Evolutionary conservation across 140 eudicot genomes (phyloP), one percentile per base, ranked within the genome.

Genomic region (Erigeron philadelphicus): DNA sequence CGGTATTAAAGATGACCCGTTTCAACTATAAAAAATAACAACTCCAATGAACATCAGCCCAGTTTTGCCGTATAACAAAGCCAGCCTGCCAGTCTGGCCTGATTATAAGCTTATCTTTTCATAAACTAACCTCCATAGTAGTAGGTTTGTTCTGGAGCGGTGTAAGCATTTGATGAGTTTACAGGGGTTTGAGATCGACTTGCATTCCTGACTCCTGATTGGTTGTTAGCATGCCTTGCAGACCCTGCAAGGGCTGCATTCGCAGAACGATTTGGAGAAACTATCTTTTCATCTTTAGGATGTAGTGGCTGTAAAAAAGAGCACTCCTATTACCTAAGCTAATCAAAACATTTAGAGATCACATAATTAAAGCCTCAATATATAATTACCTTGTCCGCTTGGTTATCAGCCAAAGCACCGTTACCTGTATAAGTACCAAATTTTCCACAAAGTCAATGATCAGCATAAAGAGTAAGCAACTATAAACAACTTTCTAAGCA

Each of bases 271-370:
- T 82, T 86, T 35, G 83, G 76, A 68, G 90, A 66, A 73, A 74
- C 84, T 67, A 88, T 78, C 90, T 81, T 86, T 80, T 86, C 98
- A 74, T 81, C 84, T 70, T 93, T 93, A 23, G 95, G 90, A 38
- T 86, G 67, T 65, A 70, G 70, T 42, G 88, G 84, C 95, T 88
- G 91, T 67, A 70, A 63, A 54, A 70, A 44, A 52, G 35, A 68
- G 40, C 16, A 69, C 55, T 43, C 52, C 55, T 9, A 60, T 72
- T n/a, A 60, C 23, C 76, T 57, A 16, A 53, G 59, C 59, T 53
- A 53, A 7, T 16, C 59, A n/a, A 53, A 16, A 53, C 59, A 53
- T 16, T 53, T 15, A 19, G 18, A 53, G 7, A 53, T 16, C 25
- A 71, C 9, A 5, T 31, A 40, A 52, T 35, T 49, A 47, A n/a